Conservation (phyloP, 108 stramenopile species). For the Schizochytrium sp. region DNA sequence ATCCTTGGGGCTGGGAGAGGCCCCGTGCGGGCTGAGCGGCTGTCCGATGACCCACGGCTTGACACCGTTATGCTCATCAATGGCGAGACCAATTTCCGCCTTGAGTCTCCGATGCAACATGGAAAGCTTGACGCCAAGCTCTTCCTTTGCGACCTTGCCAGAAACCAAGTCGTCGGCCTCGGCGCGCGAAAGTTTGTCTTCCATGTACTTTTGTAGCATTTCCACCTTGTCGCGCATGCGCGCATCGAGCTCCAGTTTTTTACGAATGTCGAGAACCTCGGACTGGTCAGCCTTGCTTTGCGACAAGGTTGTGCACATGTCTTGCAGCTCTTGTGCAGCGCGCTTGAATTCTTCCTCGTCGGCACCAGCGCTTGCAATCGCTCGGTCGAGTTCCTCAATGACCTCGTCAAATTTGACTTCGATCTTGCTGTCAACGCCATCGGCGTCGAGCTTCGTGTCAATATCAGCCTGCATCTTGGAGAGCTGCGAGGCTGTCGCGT, state of each 20-base stretch:
- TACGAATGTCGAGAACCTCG: neutral
- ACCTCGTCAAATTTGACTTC: conserved; percentile 15
- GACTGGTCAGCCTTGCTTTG: neutral
- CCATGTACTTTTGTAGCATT: conserved; percentile 12
- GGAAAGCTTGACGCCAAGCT: neutral
- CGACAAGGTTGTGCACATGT: neutral
- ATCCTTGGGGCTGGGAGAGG: neutral
- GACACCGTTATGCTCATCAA: neutral
- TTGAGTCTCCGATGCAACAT: neutral
- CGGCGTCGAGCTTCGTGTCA: conserved; percentile 5
- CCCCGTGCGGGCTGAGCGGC: neutral
- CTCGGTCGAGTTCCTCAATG: neutral
- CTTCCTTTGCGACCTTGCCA: conserved; percentile 9
- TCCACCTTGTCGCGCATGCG: neutral
- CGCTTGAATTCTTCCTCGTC: neutral
- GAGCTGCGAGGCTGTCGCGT: neutral
- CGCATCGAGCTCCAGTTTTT: neutral
- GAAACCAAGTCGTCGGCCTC: neutral
- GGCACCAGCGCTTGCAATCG: neutral
- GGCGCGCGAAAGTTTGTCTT: neutral
- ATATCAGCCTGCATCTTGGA: neutral
- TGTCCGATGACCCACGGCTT: neutral
- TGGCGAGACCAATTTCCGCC: neutral
- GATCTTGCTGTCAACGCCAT: conserved; percentile 7
- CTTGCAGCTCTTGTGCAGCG: neutral